phyloP scores from a whole-genome alignment of 768 basidiomycete species.

The Coprinopsis marcescibilis region DNA sequence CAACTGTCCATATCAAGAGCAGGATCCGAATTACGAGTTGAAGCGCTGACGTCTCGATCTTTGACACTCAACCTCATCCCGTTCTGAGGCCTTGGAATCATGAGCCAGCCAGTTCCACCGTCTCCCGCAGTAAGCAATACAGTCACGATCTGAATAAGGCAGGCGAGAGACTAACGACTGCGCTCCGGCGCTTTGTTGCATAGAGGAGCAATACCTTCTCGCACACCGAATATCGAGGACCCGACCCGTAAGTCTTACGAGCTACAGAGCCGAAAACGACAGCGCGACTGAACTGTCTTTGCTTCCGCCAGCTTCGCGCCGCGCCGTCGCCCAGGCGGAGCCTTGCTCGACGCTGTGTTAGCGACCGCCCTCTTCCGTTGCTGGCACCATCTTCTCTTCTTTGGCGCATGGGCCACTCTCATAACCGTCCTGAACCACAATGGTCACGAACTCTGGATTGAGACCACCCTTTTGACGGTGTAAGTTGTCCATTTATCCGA shows the following conservation, averaged over 20 bases:
- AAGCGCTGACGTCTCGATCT: too few species aligned
- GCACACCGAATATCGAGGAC: slow-evolving; percentile 30
- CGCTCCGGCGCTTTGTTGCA: not conserved
- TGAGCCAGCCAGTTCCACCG: not conserved
- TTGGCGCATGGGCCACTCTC: slow-evolving; percentile 54
- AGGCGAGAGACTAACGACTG: not conserved
- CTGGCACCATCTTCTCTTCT: slow-evolving; percentile 66
- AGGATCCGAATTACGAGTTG: too few species aligned
- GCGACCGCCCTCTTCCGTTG: slow-evolving; percentile 48
- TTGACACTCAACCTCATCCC: too few species aligned
- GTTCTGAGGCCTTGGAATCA: not conserved
- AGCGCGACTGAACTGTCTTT: not conserved
- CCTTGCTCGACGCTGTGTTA: slow-evolving; percentile 36
- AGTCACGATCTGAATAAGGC: not conserved
- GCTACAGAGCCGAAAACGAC: not conserved
- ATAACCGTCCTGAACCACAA: slow-evolving; percentile 48
- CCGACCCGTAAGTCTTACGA: slow-evolving; percentile 32
- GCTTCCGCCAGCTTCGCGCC: slow-evolving; percentile 31
- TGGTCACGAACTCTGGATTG: slow-evolving; percentile 35
- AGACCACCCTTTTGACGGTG: slow-evolving; percentile 63
- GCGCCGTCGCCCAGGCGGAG: slow-evolving; percentile 28
- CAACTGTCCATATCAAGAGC: too few species aligned
- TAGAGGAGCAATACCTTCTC: slow-evolving; percentile 25
- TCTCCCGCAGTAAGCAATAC: not conserved
- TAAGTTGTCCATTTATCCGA: too few species aligned